Percentiles rank a stretch among this genome's conserved stretches.
These are phyloP conservation scores for Marsdenia floribunda DNA, from an alignment of 257 asterid genomes.

Conservation along the genomic window DNA sequence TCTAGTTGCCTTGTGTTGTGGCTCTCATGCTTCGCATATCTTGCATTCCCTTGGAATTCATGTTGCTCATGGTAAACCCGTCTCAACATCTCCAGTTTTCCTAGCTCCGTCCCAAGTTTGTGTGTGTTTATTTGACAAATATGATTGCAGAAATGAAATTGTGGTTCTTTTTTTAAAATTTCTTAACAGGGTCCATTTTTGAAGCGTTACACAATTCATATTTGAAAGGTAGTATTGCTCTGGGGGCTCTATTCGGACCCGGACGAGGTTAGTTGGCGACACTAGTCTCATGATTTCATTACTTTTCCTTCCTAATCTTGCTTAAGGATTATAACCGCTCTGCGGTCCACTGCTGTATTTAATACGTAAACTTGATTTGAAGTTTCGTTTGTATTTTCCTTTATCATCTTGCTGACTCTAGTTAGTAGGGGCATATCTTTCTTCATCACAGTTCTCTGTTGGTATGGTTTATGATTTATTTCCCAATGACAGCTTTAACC, in stretches of 20 bases:
- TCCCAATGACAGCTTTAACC: not conserved
- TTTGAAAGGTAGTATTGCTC: slow-evolving; percentile 84
- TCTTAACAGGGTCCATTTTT: slow-evolving; percentile 46
- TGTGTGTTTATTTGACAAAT: not conserved
- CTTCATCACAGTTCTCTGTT: not conserved
- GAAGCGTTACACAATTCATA: slow-evolving; percentile 76
- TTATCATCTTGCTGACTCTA: too few species aligned
- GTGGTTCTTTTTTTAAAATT: not conserved
- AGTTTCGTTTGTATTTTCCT: too few species aligned
- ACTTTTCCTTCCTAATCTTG: not conserved
- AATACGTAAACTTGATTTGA: too few species aligned
- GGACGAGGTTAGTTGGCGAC: slow-evolving; percentile 72
- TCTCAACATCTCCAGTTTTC: not conserved
- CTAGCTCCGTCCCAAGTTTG: not conserved
- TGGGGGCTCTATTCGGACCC: slow-evolving; percentile 90
- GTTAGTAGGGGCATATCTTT: not conserved
- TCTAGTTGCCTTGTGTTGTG: slow-evolving; percentile 89
- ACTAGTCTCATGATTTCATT: slow-evolving; percentile 2
- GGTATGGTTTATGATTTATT: not conserved
- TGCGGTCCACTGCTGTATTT: not conserved
- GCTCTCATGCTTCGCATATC: slow-evolving; percentile 79
- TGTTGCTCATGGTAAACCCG: slow-evolving; percentile 60
- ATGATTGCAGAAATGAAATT: not conserved
- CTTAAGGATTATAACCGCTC: not conserved
- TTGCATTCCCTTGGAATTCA: slow-evolving; percentile 89